These are phyloP conservation scores for Paramecium octaurelia DNA, from an alignment of 73 alveolate genomes.

Conservation along the genomic window DNA sequence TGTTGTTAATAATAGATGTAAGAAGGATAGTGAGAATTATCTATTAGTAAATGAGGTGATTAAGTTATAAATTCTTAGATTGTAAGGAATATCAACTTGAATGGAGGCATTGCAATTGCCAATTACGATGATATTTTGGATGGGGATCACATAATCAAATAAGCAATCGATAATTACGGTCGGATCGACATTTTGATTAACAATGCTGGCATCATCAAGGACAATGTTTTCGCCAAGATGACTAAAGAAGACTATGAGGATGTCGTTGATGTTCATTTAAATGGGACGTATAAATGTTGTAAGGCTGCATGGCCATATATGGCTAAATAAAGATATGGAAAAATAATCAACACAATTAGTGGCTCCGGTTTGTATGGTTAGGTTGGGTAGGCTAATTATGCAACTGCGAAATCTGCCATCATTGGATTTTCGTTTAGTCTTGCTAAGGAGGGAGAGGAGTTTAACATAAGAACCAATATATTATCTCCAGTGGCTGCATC, in stretches of 20 bases:
- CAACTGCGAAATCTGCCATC: slow-evolving; percentile 86
- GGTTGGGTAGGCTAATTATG: slow-evolving; percentile 88
- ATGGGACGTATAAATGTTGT: slow-evolving; percentile 75
- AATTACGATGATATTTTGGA: slow-evolving; percentile 85
- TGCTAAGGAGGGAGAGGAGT: slow-evolving; percentile 89
- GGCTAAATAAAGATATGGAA: slow-evolving; percentile 84
- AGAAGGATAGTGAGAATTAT: slow-evolving; percentile 60
- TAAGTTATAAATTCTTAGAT: slow-evolving; percentile 46
- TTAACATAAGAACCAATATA: slow-evolving; percentile 82
- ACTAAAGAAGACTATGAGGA: slow-evolving; percentile 86
- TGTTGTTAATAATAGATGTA: slow-evolving; percentile 85
- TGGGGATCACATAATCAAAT: slow-evolving; percentile 92
- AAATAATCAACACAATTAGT: slow-evolving; percentile 84
- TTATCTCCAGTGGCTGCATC: slow-evolving; percentile 88
- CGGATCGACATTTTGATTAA: slow-evolving; percentile 83
- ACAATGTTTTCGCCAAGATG: slow-evolving; percentile 84
- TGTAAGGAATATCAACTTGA: slow-evolving; percentile 82
- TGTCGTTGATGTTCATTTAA: slow-evolving; percentile 73
- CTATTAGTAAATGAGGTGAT: neutral
- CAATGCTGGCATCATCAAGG: slow-evolving; percentile 96
- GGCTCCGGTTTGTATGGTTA: slow-evolving; percentile 92
- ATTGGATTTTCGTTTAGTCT: slow-evolving; percentile 89
- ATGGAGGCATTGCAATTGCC: slow-evolving; percentile 89
- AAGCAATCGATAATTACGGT: slow-evolving; percentile 91
- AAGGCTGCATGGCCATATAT: slow-evolving; percentile 82